Conservation (phyloP, 2,329 filamentous ascomycete genomes). For the Cladorrhinum sp. region DNA sequence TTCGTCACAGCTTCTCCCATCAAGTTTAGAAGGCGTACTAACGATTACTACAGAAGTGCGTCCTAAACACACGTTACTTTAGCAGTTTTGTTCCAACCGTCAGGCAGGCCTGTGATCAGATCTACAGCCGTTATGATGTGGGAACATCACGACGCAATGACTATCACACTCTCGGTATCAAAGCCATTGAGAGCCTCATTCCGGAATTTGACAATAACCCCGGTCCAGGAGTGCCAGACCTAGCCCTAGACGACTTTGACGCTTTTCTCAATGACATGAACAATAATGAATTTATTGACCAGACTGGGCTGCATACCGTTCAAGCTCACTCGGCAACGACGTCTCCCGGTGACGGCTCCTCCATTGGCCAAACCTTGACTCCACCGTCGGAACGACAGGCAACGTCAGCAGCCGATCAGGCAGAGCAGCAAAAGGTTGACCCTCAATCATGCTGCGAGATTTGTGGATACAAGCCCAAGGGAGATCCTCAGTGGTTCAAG, state of each 20-base stretch:
- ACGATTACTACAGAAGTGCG: constrained; percentile 33
- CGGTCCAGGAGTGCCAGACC: neutral
- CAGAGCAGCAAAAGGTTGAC: constrained; percentile 31
- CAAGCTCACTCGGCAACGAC: constrained; percentile 14
- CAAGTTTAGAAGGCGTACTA: neutral
- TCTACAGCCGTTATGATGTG: constrained; percentile 39
- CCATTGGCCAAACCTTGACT: constrained; percentile 5
- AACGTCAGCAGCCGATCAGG: neutral
- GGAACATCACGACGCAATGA: constrained; percentile 34
- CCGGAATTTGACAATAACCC: constrained; percentile 23
- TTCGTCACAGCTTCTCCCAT: constrained; percentile 28
- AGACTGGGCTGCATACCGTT: no score
- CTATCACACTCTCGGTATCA: constrained; percentile 43
- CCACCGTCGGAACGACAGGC: constrained; percentile 7
- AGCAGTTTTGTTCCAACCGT: constrained; percentile 42
- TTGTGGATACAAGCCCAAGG: constrained; percentile 55
- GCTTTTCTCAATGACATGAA: constrained; percentile 20
- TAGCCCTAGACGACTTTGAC: constrained; percentile 21
- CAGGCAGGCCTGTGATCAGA: constrained; percentile 40
- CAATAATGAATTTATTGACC: neutral
- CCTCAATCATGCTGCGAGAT: constrained; percentile 48
- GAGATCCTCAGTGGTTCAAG: constrained; percentile 56
- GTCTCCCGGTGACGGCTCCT: constrained; percentile 8
- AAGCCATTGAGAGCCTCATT: constrained; percentile 42
- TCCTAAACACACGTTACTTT: constrained; percentile 39